These are phyloP conservation scores for Oleoguttula mirabilis DNA, from an alignment of 495 filamentous ascomycete species.

Conservation along the genomic window DNA sequence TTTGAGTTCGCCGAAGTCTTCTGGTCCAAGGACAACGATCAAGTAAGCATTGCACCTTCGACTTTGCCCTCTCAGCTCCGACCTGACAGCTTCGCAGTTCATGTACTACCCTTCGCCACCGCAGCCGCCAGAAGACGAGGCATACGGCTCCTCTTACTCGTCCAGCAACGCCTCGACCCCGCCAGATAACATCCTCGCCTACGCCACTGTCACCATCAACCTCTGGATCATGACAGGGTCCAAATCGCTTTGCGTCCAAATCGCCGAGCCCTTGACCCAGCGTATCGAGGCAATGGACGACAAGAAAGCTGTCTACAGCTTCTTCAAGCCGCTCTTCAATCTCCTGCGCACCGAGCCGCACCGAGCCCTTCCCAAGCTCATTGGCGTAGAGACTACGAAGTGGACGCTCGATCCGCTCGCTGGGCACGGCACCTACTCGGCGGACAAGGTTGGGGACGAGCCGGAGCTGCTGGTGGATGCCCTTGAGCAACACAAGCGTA, in stretches of 20 bases:
- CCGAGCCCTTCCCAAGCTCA: neutral
- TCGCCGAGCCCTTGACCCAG: slow-evolving; percentile 4
- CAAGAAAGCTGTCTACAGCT: slow-evolving; percentile 2
- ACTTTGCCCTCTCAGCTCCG: neutral
- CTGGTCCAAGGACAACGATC: slow-evolving; percentile 9
- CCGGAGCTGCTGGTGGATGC: neutral
- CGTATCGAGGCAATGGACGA: slow-evolving; percentile 5
- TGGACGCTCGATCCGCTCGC: slow-evolving; percentile 7
- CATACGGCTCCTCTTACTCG: neutral
- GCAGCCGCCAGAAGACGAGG: slow-evolving; percentile 1
- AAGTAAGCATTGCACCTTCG: neutral
- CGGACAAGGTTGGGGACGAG: slow-evolving; percentile 6
- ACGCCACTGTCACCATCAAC: slow-evolving; percentile 6
- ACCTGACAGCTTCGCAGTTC: neutral
- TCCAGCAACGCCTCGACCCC: slow-evolving; percentile 1
- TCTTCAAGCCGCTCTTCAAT: slow-evolving; percentile 5
- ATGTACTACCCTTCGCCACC: slow-evolving; percentile 2
- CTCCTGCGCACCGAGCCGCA: slow-evolving; percentile 3
- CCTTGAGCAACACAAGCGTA: neutral
- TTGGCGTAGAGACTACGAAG: slow-evolving; percentile 1
- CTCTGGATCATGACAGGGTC: slow-evolving; percentile 5
- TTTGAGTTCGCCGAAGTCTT: slow-evolving; percentile 5
- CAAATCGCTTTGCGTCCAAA: slow-evolving; percentile 5
- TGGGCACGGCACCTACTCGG: slow-evolving; percentile 1
- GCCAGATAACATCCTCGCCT: slow-evolving; percentile 4